A percentile compares a stretch with the other conserved stretches of the same genome.
phyloP scores from a whole-genome alignment of 768 basidiomycete species.

The Trametes meyenii region DNA sequence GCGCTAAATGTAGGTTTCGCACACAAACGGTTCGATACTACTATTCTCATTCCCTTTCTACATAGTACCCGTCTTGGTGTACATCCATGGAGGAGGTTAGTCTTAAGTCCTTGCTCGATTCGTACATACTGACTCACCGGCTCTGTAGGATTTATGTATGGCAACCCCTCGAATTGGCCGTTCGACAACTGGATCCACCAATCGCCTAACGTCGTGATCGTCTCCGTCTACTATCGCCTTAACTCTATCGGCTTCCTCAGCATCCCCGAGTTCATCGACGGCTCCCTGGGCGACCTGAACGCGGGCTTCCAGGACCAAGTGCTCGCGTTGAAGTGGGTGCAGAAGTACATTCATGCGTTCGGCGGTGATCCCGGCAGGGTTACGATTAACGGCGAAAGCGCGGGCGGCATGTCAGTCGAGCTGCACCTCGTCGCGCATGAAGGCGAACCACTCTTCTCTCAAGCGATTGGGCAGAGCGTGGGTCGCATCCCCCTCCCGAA shows the following conservation, averaged over 20 bases:
- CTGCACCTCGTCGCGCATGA: constrained; percentile 55
- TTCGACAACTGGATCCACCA: constrained; percentile 69
- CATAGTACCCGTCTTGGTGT: constrained; percentile 43
- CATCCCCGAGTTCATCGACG: constrained; percentile 47
- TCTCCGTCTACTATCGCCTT: constrained; percentile 69
- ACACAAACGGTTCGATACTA: not conserved
- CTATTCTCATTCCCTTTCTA: not conserved
- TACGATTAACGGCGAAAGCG: constrained; percentile 63
- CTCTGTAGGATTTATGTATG: constrained; percentile 52
- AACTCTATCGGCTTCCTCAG: constrained; percentile 66
- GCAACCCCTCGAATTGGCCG: constrained; percentile 68
- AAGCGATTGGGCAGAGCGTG: constrained; percentile 66
- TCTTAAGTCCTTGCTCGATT: not conserved
- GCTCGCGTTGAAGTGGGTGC: constrained; percentile 43
- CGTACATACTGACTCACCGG: not conserved
- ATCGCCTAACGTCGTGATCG: constrained; percentile 61
- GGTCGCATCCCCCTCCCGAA: constrained; percentile 53
- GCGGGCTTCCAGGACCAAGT: constrained; percentile 59
- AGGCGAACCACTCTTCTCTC: constrained; percentile 46
- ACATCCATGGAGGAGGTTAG: constrained; percentile 44
- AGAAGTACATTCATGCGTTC: constrained; percentile 41
- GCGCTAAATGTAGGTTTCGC: constrained; percentile 47
- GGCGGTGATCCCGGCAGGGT: constrained; percentile 45
- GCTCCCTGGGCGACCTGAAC: constrained; percentile 50
- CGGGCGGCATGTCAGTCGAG: constrained; percentile 58